Percentiles rank a stretch among this genome's conserved stretches.
phyloP scores from a whole-genome alignment of 2,329 filamentous ascomycete genomes.

The Claviceps spartinae region DNA sequence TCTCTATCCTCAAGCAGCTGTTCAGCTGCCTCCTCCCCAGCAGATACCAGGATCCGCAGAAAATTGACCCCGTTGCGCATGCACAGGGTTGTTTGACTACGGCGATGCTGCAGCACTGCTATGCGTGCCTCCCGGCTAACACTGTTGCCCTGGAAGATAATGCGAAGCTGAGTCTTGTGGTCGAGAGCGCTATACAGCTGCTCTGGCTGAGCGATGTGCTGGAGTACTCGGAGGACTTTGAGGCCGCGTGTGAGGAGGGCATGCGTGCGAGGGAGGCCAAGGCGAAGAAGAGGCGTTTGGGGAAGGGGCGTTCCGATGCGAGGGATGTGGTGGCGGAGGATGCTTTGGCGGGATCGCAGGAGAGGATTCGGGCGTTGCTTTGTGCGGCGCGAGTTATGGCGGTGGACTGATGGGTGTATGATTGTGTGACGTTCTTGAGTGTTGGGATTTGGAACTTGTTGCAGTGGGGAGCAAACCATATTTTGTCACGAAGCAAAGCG shows the following conservation, averaged over 20 bases:
- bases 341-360: constrained; percentile 29
- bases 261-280: constrained; percentile 36
- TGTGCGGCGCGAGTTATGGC: constrained; percentile 17
- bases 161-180: constrained; percentile 53
- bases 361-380: constrained; percentile 28
- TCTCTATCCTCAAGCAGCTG: constrained; percentile 32
- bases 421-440: no score
- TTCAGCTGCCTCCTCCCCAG: constrained; percentile 30
- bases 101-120: constrained; percentile 41
- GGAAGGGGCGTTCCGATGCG: constrained; percentile 18
- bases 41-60: constrained; percentile 27
- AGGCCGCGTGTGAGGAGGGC: constrained; percentile 29
- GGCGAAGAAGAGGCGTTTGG: constrained; percentile 26
- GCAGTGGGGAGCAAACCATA: not conserved
- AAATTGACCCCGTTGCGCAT: constrained; percentile 23
- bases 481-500: not conserved
- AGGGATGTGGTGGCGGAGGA: constrained; percentile 29
- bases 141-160: constrained; percentile 51
- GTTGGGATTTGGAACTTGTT: no score
- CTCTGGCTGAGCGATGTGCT: constrained; percentile 25
- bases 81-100: constrained; percentile 26
- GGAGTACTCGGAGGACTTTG: constrained; percentile 23
- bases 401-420: not conserved
- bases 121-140: constrained; percentile 51
- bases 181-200: constrained; percentile 51